Evolutionary conservation across 1,284 basidiomycete genomes (phyloP).

Genomic region (Bondarzewia mesenterica): DNA sequence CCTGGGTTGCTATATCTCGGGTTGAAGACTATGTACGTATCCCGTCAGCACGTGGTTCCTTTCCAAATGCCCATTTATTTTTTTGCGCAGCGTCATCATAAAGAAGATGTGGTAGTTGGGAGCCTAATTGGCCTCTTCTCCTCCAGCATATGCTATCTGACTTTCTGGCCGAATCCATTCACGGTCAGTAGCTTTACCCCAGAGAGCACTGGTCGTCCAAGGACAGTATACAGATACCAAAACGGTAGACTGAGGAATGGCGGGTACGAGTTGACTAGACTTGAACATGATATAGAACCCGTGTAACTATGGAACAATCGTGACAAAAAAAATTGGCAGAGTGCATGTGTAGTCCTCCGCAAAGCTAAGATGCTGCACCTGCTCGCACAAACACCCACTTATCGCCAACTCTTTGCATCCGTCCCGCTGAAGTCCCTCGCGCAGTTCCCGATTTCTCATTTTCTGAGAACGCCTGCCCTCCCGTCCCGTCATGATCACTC

Average conservation of each 20-base stretch:
- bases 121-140: constrained; percentile 46
- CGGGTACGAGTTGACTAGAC: constrained; percentile 40
- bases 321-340: constrained; percentile 11
- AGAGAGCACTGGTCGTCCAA: constrained; percentile 27
- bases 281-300: constrained; percentile 35
- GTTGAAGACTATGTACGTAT: constrained; percentile 56
- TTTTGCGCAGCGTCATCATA: constrained; percentile 49
- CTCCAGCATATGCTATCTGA: constrained; percentile 42
- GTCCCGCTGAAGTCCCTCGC: constrained; percentile 31
- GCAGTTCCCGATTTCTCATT: constrained; percentile 6
- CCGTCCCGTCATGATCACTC: constrained; percentile 23
- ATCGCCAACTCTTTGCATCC: constrained; percentile 65
- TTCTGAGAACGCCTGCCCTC: constrained; percentile 7
- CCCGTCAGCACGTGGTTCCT: too few species aligned
- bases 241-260: constrained; percentile 18
- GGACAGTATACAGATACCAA: constrained; percentile 28
- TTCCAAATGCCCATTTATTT: background rate
- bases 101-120: constrained; percentile 59
- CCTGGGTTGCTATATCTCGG: constrained; percentile 54
- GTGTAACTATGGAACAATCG: constrained; percentile 23
- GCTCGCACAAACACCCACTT: constrained; percentile 60
- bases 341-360: constrained; percentile 7
- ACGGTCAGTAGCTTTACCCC: constrained; percentile 22
- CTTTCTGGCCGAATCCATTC: constrained; percentile 62
- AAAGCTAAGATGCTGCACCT: constrained; percentile 12